These are phyloP conservation scores for Nicotiana attenuata DNA, from an alignment of 257 asterid species.

Conservation along the genomic window DNA sequence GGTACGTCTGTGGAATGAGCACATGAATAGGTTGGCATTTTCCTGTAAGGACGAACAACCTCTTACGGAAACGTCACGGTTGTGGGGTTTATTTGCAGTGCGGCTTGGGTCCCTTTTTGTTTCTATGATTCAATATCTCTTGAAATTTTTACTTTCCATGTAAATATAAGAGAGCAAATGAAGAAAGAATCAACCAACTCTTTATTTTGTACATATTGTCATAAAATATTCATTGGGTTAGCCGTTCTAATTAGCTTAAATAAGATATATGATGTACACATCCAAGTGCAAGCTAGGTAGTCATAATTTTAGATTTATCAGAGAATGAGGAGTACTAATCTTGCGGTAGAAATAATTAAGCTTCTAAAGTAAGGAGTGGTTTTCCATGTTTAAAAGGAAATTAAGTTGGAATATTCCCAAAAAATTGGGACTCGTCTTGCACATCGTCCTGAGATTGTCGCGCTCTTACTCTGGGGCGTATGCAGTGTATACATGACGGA, in stretches of 20 bases:
- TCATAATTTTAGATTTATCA: neutral
- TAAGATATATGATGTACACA: neutral
- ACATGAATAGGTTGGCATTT: constrained; percentile 1
- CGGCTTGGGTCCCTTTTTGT: constrained; percentile 7
- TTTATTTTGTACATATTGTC: neutral
- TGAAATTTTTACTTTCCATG: neutral
- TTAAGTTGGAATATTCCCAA: neutral
- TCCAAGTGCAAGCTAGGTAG: neutral
- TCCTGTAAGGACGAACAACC: neutral
- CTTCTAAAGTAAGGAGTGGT: neutral
- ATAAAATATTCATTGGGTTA: neutral
- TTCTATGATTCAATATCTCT: neutral
- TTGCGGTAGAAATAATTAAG: too few relatives aligned
- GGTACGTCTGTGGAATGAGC: constrained; percentile 6
- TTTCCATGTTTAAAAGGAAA: neutral
- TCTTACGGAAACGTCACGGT: constrained; percentile 15
- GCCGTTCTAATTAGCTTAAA: neutral
- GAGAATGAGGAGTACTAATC: too few relatives aligned
- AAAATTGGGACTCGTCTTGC: too few relatives aligned
- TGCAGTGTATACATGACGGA: too few relatives aligned
- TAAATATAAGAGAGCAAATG: neutral
- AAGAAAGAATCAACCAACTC: neutral
- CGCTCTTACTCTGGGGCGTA: too few relatives aligned
- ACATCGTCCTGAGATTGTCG: too few relatives aligned
- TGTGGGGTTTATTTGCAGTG: constrained; percentile 16